Percentiles rank a stretch among this genome's conserved stretches.
Conservation (phyloP, 768 basidiomycete species). For the Tephrocybe rancida region DNA sequence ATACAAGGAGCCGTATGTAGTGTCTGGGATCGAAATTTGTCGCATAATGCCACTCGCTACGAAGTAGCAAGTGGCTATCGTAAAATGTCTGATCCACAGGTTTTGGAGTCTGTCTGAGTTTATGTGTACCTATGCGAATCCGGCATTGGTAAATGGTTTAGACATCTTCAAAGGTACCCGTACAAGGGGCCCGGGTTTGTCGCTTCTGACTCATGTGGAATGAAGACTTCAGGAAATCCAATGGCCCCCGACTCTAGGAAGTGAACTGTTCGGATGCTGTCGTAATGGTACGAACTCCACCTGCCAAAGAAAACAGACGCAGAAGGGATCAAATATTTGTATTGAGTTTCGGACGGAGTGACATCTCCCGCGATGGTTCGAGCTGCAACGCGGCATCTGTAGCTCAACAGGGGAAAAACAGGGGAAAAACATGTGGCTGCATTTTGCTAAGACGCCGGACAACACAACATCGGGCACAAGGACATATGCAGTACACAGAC, state of each 20-base stretch:
- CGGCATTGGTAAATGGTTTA: background rate
- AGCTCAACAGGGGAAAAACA: constrained; percentile 18
- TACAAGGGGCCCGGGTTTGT: no score
- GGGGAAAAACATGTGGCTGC: constrained; percentile 15
- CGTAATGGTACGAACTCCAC: no score
- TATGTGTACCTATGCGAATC: no score
- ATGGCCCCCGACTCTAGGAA: no score
- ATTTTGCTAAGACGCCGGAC: background rate
- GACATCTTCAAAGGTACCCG: background rate
- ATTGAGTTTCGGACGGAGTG: no score
- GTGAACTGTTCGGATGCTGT: no score
- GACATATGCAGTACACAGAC: constrained; percentile 4
- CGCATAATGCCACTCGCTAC: background rate
- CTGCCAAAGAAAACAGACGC: no score
- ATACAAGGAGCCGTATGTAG: background rate
- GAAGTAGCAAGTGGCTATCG: background rate
- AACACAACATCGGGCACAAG: constrained; percentile 2
- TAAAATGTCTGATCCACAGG: background rate
- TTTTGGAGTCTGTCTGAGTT: no score
- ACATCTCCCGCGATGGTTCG: no score
- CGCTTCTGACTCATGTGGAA: no score
- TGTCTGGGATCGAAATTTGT: background rate
- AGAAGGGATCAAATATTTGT: no score
- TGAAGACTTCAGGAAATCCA: no score
- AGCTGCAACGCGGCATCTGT: constrained; percentile 15